Conservation (phyloP, 179 eudicot genomes). For the Silene noctiflora region DNA sequence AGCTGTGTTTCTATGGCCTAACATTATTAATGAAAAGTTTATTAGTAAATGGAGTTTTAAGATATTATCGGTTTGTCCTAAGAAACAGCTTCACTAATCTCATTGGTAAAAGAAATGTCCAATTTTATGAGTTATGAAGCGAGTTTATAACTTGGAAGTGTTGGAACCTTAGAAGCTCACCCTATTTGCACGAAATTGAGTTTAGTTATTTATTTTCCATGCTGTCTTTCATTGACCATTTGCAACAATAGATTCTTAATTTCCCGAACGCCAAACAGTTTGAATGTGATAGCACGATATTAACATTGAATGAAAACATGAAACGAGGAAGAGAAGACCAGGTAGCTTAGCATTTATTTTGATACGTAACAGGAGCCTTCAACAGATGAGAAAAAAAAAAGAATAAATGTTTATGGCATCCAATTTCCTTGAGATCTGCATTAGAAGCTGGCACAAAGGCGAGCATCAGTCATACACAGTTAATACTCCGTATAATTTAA, state of each 20-base stretch:
- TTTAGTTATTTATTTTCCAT: no score
- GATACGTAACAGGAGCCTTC: no score
- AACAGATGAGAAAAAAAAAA: no score
- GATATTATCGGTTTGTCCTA: background rate
- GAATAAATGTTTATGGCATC: background rate
- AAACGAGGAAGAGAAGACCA: no score
- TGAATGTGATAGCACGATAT: no score
- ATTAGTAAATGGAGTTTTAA: background rate
- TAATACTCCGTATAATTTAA: background rate
- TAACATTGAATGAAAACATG: no score
- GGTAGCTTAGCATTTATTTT: no score
- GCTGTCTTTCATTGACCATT: no score
- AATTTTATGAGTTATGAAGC: no score
- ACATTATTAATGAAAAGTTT: background rate
- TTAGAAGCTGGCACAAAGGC: constrained; percentile 1
- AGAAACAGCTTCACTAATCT: background rate
- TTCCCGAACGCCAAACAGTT: no score
- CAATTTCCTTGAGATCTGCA: background rate
- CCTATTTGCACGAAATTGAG: no score
- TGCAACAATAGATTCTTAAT: no score
- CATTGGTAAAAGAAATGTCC: background rate
- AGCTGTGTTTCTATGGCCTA: background rate
- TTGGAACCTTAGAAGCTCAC: background rate
- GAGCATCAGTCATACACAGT: background rate
- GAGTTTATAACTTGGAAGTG: background rate